Evolutionary conservation across 441 rosid genomes (phyloP).

Genomic region (Gossypium gossypioides): DNA sequence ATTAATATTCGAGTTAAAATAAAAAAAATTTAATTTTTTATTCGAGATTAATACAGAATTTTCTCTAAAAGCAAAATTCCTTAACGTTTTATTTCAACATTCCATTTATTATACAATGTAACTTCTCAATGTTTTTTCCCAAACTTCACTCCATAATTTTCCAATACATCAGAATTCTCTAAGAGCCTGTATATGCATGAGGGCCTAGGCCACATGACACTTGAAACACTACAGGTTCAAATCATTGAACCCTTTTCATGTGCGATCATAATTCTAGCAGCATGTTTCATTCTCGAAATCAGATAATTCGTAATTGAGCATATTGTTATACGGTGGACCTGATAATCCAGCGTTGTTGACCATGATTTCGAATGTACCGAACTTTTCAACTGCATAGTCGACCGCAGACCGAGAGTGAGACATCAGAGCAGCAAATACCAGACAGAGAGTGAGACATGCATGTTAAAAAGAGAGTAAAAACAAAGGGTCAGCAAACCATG

Average conservation of each 20-base stretch:
- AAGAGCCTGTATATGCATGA: slow-evolving; percentile 67
- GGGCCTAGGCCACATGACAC: slow-evolving; percentile 63
- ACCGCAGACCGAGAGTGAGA: slow-evolving; percentile 8
- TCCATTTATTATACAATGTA: too few species aligned
- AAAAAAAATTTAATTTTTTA: too few species aligned
- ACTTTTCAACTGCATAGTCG: slow-evolving; percentile 36
- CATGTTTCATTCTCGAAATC: slow-evolving; percentile 76
- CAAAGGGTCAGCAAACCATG: background rate
- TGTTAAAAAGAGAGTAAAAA: background rate
- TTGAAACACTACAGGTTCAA: slow-evolving; percentile 48
- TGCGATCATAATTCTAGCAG: slow-evolving; percentile 75
- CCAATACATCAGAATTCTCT: slow-evolving; percentile 42
- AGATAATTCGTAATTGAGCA: slow-evolving; percentile 36
- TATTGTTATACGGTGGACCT: slow-evolving; percentile 56
- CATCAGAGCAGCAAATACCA: background rate
- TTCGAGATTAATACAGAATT: too few species aligned
- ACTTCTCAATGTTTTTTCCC: too few species aligned
- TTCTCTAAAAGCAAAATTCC: too few species aligned
- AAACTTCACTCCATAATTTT: too few species aligned
- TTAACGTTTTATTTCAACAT: too few species aligned
- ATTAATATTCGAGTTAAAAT: too few species aligned
- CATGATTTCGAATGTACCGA: slow-evolving; percentile 61
- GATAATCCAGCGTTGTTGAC: slow-evolving; percentile 71
- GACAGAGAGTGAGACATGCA: background rate
- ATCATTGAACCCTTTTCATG: slow-evolving; percentile 47